These are phyloP conservation scores for Panicum miliaceum DNA, from an alignment of 176 grass and related monocot genomes.

Conservation along the genomic window DNA sequence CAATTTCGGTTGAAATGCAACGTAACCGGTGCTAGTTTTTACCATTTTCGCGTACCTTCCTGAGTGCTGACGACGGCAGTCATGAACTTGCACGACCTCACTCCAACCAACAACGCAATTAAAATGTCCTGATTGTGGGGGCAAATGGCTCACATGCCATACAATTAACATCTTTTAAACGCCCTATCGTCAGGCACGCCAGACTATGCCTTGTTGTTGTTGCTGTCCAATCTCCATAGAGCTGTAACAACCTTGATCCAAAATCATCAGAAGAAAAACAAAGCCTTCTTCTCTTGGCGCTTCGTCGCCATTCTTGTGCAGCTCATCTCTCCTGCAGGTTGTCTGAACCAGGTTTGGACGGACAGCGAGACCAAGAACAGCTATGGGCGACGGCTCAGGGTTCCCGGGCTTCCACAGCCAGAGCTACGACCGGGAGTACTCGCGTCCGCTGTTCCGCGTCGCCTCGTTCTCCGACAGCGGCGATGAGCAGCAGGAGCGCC, in stretches of 20 bases:
- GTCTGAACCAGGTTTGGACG: background rate
- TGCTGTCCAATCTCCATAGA: background rate
- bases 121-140: slow-evolving; percentile 38
- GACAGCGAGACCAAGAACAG: background rate
- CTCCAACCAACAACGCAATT: slow-evolving; percentile 30
- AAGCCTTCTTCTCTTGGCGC: background rate
- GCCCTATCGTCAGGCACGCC: slow-evolving; percentile 15
- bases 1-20: slow-evolving; percentile 10
- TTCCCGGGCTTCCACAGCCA: slow-evolving; percentile 52
- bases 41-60: slow-evolving; percentile 21
- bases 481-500: slow-evolving; percentile 38
- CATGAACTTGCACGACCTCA: slow-evolving; percentile 36
- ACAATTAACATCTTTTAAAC: slow-evolving; percentile 32
- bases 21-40: background rate
- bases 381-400: slow-evolving; percentile 42
- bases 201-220: slow-evolving; percentile 15
- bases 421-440: slow-evolving; percentile 19
- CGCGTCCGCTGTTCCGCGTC: slow-evolving; percentile 43
- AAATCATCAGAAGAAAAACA: background rate
- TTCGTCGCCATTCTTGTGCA: background rate
- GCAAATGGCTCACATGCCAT: slow-evolving; percentile 44
- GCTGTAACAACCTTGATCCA: slow-evolving; percentile 8
- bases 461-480: slow-evolving; percentile 57
- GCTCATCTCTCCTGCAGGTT: slow-evolving; percentile 21
- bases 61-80: background rate